phyloP scores from a whole-genome alignment of 768 basidiomycete species.

The Hygrocybe punicea region DNA sequence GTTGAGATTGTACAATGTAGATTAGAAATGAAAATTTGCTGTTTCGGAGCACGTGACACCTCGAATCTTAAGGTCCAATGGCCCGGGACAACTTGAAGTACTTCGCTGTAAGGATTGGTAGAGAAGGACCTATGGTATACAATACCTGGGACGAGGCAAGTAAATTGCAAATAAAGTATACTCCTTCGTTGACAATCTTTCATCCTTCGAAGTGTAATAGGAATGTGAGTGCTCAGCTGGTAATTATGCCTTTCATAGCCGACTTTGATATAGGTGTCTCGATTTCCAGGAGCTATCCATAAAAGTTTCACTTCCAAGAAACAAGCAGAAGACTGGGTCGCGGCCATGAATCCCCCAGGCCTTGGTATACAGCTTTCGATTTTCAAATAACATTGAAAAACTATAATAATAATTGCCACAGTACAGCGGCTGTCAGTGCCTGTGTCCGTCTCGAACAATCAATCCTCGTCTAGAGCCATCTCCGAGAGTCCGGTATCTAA shows the following conservation, averaged over 20 bases:
- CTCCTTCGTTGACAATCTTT: neutral
- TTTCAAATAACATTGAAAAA: neutral
- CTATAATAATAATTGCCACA: too few species aligned
- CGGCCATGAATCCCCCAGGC: constrained; percentile 16
- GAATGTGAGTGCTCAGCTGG: constrained; percentile 36
- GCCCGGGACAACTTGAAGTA: too few species aligned
- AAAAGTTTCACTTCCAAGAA: constrained; percentile 47
- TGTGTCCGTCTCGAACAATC: too few species aligned
- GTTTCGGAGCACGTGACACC: too few species aligned
- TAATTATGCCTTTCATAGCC: neutral
- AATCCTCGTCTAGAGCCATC: too few species aligned
- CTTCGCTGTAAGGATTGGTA: constrained; percentile 60
- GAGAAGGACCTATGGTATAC: constrained; percentile 57
- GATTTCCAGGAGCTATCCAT: constrained; percentile 50
- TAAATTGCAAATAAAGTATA: neutral
- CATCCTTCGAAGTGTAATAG: constrained; percentile 41
- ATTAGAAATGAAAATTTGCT: too few species aligned
- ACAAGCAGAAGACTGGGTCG: constrained; percentile 55
- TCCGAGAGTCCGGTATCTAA: too few species aligned
- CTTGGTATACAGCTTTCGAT: neutral
- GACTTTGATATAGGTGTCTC: constrained; percentile 59
- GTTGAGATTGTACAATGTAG: too few species aligned
- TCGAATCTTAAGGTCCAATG: too few species aligned
- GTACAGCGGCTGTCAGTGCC: too few species aligned
- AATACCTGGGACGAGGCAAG: constrained; percentile 58